Evolutionary conservation across 352 stramenopile species (phyloP).

Genomic region (Pythium aquatile): DNA sequence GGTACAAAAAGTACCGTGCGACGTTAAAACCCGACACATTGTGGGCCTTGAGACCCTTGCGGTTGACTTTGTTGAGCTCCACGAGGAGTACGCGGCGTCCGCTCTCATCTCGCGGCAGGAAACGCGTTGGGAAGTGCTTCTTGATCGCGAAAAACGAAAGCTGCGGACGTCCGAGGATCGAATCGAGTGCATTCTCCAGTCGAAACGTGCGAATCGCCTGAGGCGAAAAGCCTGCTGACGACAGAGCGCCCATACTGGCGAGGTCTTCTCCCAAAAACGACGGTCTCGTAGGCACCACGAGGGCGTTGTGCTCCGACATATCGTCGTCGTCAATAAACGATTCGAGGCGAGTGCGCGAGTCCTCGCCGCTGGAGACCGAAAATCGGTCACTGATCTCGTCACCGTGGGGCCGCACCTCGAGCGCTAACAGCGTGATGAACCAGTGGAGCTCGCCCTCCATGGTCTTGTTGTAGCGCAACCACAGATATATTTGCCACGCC

Average conservation of each 20-base stretch:
- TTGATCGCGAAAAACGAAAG: constrained; percentile 42
- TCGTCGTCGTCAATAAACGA: constrained; percentile 17
- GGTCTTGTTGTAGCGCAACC: constrained; percentile 17
- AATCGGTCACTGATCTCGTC: constrained; percentile 14
- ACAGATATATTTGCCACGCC: constrained; percentile 31
- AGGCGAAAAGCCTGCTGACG: background rate
- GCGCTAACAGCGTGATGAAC: constrained; percentile 34
- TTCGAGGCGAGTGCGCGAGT: constrained; percentile 13
- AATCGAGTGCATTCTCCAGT: constrained; percentile 39
- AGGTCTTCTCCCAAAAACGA: constrained; percentile 9
- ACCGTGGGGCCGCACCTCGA: constrained; percentile 30
- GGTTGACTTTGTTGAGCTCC: constrained; percentile 24
- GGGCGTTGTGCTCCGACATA: constrained; percentile 4
- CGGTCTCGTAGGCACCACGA: constrained; percentile 14
- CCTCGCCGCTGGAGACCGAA: constrained; percentile 10
- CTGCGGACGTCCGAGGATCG: constrained; percentile 34
- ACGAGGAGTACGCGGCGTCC: constrained; percentile 32
- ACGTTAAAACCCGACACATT: constrained; percentile 35
- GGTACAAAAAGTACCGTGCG: constrained; percentile 38
- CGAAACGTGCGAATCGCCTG: constrained; percentile 32
- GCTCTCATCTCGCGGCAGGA: constrained; percentile 27
- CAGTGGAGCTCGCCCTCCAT: constrained; percentile 39
- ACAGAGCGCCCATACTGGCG: background rate
- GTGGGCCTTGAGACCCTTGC: constrained; percentile 21
- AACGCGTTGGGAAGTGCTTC: constrained; percentile 30